These are phyloP conservation scores for Eleusine indica DNA, from an alignment of 176 grass and related monocot genomes.

Conservation along the genomic window DNA sequence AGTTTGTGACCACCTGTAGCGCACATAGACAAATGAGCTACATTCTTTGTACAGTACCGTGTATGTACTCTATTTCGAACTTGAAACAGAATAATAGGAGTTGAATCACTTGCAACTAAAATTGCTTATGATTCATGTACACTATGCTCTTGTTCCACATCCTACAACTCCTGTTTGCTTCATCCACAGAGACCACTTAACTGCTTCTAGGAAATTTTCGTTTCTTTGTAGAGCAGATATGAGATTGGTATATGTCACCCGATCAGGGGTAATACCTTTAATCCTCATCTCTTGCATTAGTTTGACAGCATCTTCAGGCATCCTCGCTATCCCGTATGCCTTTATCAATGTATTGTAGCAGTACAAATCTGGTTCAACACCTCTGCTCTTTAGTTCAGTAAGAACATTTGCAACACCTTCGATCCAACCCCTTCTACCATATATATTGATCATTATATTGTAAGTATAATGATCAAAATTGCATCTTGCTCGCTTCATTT, in stretches of 20 bases:
- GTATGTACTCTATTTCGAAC: constrained; percentile 9
- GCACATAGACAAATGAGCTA: constrained; percentile 27
- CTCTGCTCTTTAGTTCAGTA: constrained; percentile 64
- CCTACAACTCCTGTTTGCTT: constrained; percentile 64
- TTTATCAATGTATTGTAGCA: constrained; percentile 90
- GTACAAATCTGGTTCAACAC: constrained; percentile 72
- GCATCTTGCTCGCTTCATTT: constrained; percentile 78
- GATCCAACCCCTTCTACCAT: constrained; percentile 85
- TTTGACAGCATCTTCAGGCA: constrained; percentile 78
- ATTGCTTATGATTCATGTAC: neutral
- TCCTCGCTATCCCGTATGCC: constrained; percentile 75
- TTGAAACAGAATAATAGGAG: neutral
- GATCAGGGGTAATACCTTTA: constrained; percentile 64
- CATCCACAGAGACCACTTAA: constrained; percentile 96
- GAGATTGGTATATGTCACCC: constrained; percentile 69
- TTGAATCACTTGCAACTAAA: constrained; percentile 20
- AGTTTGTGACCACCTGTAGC: neutral
- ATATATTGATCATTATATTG: constrained; percentile 97
- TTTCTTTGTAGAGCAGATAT: constrained; percentile 79
- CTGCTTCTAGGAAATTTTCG: constrained; percentile 83
- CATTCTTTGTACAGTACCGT: constrained; percentile 10
- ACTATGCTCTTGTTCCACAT: constrained; percentile 32
- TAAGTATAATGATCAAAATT: constrained; percentile 88
- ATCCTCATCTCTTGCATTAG: constrained; percentile 81
- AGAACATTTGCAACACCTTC: constrained; percentile 71